Conservation (phyloP, 805 yeast genomes). For the Alloascoidea africana region DNA sequence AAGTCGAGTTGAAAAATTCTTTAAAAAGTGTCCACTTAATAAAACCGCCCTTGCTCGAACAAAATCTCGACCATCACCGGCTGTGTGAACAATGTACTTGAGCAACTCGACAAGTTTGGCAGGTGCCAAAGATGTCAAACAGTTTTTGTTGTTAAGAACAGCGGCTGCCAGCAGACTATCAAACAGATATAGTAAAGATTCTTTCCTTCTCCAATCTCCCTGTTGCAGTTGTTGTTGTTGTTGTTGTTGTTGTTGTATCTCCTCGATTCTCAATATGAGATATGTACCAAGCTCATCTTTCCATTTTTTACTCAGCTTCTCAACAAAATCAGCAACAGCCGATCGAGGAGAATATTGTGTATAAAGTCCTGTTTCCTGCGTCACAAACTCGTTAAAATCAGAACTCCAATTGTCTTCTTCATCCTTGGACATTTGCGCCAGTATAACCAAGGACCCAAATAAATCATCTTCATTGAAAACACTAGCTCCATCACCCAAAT, state of each 20-base stretch:
- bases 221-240: neutral
- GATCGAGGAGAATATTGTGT: conserved; percentile 42
- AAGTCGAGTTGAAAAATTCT: conserved; percentile 1
- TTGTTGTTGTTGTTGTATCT: no score
- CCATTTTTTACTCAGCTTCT: conserved; percentile 21
- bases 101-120: neutral
- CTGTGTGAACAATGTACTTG: neutral
- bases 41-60: neutral
- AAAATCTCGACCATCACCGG: neutral
- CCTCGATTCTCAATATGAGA: conserved; percentile 3
- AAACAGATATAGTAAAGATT: conserved; percentile 25
- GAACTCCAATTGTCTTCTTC: conserved; percentile 31
- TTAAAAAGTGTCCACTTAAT: neutral
- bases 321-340: conserved; percentile 38
- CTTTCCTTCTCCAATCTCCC: conserved; percentile 19
- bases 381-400: conserved; percentile 57
- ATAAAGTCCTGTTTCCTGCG: conserved; percentile 59
- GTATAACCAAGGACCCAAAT: conserved; percentile 18
- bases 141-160: neutral
- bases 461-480: conserved; percentile 9
- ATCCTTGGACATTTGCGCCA: conserved; percentile 27
- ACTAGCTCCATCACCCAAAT: conserved; percentile 11
- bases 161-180: conserved; percentile 22
- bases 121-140: neutral
- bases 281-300: conserved; percentile 1